Evolutionary conservation across 2,329 filamentous ascomycete genomes (phyloP).

Genomic region (Paecilomyces sp.): DNA sequence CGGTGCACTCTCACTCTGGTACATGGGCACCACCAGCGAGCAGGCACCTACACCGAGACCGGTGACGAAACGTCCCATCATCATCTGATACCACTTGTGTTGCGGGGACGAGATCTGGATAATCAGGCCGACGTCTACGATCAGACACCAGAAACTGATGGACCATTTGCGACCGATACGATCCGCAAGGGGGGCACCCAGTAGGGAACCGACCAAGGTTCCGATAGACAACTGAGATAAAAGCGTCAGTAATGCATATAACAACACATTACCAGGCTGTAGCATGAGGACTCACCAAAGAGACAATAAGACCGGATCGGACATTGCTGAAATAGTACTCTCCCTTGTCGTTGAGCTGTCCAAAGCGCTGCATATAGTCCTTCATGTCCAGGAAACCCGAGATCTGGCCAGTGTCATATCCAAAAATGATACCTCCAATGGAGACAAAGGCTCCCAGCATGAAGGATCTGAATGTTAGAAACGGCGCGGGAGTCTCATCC

Average conservation of each 20-base stretch:
- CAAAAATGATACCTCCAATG: conserved; percentile 39
- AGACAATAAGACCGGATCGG: conserved; percentile 36
- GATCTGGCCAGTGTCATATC: conserved; percentile 39
- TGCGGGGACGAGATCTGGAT: conserved; percentile 34
- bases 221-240: conserved; percentile 33
- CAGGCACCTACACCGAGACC: conserved; percentile 38
- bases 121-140: conserved; percentile 34
- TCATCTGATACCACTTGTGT: conserved; percentile 34
- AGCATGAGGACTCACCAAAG: conserved; percentile 20
- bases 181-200: conserved; percentile 35
- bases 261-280: background rate
- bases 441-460: conserved; percentile 39
- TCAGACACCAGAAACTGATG: conserved; percentile 30
- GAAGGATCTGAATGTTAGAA: conserved; percentile 30
- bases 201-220: conserved; percentile 35
- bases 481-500: conserved; percentile 22
- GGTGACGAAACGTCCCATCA: conserved; percentile 35
- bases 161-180: conserved; percentile 36
- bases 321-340: conserved; percentile 32
- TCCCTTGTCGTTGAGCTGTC: conserved; percentile 20
- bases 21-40: conserved; percentile 39
- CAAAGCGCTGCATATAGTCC: conserved; percentile 33
- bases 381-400: conserved; percentile 37
- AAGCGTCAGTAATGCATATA: background rate
- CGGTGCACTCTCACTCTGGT: conserved; percentile 37